Evolutionary conservation across 2,329 filamentous ascomycete genomes (phyloP).

Genomic region (Fusarium oxysporum): DNA sequence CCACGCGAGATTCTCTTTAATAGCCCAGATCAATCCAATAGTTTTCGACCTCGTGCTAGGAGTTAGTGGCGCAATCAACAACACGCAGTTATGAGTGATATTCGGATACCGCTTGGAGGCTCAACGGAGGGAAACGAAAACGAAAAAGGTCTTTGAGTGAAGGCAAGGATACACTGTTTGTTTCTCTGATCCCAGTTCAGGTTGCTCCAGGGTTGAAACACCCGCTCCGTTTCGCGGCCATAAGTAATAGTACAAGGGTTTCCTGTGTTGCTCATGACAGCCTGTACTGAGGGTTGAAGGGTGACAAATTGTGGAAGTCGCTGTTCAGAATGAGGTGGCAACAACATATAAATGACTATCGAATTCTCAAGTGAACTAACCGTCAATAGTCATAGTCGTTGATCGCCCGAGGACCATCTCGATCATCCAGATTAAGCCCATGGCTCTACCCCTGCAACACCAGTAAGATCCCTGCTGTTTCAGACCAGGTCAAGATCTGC

Average conservation of each 20-base stretch:
- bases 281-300: neutral
- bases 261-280: neutral
- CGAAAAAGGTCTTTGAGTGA: neutral
- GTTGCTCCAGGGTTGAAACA: constrained; percentile 38
- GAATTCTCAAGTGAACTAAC: neutral
- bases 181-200: constrained; percentile 13
- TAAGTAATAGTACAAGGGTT: constrained; percentile 12
- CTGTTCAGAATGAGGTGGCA: neutral
- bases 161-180: constrained; percentile 16
- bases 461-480: constrained; percentile 29
- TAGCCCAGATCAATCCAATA: neutral
- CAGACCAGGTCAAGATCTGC: constrained; percentile 29
- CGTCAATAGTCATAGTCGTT: constrained; percentile 3
- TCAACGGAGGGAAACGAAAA: neutral
- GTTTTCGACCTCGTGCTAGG: constrained; percentile 3
- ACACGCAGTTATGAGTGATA: neutral
- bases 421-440: constrained; percentile 20
- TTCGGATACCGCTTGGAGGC: neutral
- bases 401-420: neutral
- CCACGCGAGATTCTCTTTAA: constrained; percentile 14
- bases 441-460: constrained; percentile 14
- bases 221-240: constrained; percentile 28
- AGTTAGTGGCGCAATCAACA: neutral
- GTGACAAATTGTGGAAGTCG: neutral
- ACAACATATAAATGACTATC: neutral